phyloP scores from a whole-genome alignment of 495 filamentous ascomycete genomes.

The Lasiosphaeris hirsuta region DNA sequence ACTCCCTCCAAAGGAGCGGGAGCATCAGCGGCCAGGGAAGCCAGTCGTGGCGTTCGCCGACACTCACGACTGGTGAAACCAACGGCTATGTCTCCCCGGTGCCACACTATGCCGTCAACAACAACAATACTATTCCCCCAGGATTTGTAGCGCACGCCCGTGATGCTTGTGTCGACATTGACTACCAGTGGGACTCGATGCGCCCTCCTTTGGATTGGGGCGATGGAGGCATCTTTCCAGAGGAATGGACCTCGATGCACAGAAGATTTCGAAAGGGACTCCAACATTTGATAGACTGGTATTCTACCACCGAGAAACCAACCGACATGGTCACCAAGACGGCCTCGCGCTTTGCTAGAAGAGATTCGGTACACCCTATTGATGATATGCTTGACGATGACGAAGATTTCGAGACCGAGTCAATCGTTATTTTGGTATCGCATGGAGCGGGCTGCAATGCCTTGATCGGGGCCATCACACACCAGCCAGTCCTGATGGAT shows the following conservation, averaged over 20 bases:
- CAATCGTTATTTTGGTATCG: slow-evolving; percentile 86
- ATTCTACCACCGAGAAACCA: slow-evolving; percentile 53
- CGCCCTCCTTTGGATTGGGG: slow-evolving; percentile 73
- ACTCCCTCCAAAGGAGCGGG: slow-evolving; percentile 25
- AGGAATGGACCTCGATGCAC: slow-evolving; percentile 96
- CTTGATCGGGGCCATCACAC: slow-evolving; percentile 82
- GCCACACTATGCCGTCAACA: slow-evolving; percentile 79
- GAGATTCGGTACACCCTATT: slow-evolving; percentile 19
- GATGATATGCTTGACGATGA: slow-evolving; percentile 6
- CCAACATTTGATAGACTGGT: slow-evolving; percentile 76
- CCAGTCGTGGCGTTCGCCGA: not conserved
- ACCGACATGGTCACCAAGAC: slow-evolving; percentile 42
- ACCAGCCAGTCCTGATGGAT: slow-evolving; percentile 84
- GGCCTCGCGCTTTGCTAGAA: slow-evolving; percentile 20
- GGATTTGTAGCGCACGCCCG: slow-evolving; percentile 92
- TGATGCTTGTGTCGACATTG: slow-evolving; percentile 78
- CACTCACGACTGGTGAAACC: slow-evolving; percentile 3
- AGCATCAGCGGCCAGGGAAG: slow-evolving; percentile 16
- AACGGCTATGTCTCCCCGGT: slow-evolving; percentile 66
- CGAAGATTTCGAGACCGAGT: slow-evolving; percentile 59
- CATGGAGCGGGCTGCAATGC: slow-evolving; percentile 99
- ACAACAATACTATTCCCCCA: slow-evolving; percentile 72
- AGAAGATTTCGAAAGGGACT: slow-evolving; percentile 76
- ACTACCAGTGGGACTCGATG: slow-evolving; percentile 95
- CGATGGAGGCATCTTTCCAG: slow-evolving; percentile 79